phyloP scores from a whole-genome alignment of 257 asterid genomes.

The Przewalskia tangutica region DNA sequence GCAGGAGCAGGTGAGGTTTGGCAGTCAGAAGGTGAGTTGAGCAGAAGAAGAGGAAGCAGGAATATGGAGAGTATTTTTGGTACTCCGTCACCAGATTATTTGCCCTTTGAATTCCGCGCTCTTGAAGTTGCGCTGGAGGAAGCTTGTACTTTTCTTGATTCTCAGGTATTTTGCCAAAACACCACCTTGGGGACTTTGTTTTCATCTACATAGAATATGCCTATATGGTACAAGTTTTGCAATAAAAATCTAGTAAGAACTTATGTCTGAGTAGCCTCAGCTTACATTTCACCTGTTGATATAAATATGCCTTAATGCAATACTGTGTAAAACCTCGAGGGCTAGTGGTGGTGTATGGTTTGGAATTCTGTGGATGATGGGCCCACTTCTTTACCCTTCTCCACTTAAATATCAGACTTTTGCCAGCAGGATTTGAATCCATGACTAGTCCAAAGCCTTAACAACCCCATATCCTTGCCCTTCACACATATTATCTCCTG shows the following conservation, averaged over 20 bases:
- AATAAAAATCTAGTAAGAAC: background rate
- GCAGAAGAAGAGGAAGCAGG: conserved; percentile 67
- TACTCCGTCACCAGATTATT: conserved; percentile 77
- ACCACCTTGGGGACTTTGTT: background rate
- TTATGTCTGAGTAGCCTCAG: background rate
- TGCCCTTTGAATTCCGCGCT: conserved; percentile 98
- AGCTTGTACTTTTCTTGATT: conserved; percentile 89
- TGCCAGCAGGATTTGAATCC: background rate
- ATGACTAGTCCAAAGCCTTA: background rate
- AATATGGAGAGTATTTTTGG: conserved; percentile 55
- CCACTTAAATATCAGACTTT: background rate
- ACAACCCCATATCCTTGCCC: background rate
- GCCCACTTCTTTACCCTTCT: background rate
- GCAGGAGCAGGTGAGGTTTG: conserved; percentile 85
- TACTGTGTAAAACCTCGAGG: background rate
- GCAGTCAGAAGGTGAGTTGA: conserved; percentile 68
- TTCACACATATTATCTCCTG: background rate
- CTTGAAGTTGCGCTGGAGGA: conserved; percentile 98
- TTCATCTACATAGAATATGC: background rate
- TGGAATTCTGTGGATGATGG: background rate
- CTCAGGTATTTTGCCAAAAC: conserved; percentile 52
- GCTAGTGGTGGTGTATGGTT: background rate
- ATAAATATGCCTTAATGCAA: background rate
- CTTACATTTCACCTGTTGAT: background rate
- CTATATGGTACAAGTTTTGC: background rate